phyloP scores from a whole-genome alignment of 192 early-diverging fungal species.

The Umbelopsis sp. region DNA sequence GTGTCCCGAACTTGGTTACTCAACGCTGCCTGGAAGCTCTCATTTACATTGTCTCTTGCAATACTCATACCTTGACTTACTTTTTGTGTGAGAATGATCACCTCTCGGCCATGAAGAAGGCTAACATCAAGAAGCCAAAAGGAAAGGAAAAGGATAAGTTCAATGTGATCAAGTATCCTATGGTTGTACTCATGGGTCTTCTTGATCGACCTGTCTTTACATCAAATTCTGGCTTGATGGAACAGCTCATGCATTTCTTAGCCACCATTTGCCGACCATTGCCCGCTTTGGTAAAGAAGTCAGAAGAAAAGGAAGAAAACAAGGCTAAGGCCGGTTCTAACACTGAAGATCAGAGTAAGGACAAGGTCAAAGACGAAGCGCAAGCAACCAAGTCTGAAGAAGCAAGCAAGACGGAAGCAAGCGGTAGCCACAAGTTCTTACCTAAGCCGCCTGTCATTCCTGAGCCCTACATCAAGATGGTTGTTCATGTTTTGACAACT shows the following conservation, averaged over 20 bases:
- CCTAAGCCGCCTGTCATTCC: slow-evolving; percentile 82
- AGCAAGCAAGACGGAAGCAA: slow-evolving; percentile 30
- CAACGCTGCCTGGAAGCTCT: slow-evolving; percentile 88
- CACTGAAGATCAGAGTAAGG: slow-evolving; percentile 10
- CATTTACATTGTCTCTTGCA: slow-evolving; percentile 76
- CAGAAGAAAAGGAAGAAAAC: slow-evolving; percentile 46
- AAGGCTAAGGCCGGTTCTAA: slow-evolving; percentile 23
- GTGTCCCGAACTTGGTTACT: slow-evolving; percentile 86
- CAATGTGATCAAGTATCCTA: slow-evolving; percentile 61
- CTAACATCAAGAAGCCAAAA: slow-evolving; percentile 67
- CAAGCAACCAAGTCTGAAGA: slow-evolving; percentile 10
- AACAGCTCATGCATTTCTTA: slow-evolving; percentile 86
- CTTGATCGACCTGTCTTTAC: slow-evolving; percentile 85
- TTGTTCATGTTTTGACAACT: slow-evolving; percentile 89
- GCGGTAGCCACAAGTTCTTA: slow-evolving; percentile 37
- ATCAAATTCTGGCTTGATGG: slow-evolving; percentile 79
- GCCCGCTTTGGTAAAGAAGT: slow-evolving; percentile 61
- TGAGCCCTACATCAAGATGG: slow-evolving; percentile 74
- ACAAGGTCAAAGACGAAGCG: neutral
- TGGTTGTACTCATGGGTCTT: slow-evolving; percentile 82
- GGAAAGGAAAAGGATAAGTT: slow-evolving; percentile 59
- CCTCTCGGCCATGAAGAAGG: slow-evolving; percentile 52
- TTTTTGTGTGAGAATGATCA: slow-evolving; percentile 76
- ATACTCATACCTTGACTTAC: slow-evolving; percentile 76
- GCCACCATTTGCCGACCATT: slow-evolving; percentile 80